Base-by-base conservation (phyloP, 2,329 filamentous ascomycete species). In the Periconia sp. region DNA sequence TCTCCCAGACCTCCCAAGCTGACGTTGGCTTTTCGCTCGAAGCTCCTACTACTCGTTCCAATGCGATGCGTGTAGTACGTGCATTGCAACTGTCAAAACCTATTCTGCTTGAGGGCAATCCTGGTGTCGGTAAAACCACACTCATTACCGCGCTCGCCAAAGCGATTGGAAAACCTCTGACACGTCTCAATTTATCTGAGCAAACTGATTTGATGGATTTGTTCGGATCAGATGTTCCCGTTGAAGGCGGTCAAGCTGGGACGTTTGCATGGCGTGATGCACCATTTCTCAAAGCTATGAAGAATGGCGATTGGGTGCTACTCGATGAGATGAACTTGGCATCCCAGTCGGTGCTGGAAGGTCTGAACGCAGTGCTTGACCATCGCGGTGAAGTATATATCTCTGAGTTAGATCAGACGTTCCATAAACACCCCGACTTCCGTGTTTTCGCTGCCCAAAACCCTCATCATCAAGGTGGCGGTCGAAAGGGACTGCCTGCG, bases 251-350 rank as follows among this genome's bases (percentile, higher is more conserved):
- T 1, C 86, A 90, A 65, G 89, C 92, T 8, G 94, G 94, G 1
- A 89, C 90, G 55, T 99, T 99, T 68, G 88, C 90, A 1, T 99
- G 94, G 94, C 85, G 92, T 62, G 93, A 99, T 71, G 94, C 93
- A 0, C 92, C 94, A 1, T 97, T 99, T 70, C 79, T 99, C 18
- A 90, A 91, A 69, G 94, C 94, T 0, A 97, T 99, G 93, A 94
- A 97, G 70, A 89, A 85, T 53, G 94, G 94, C 27, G 90, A 96
- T 63, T 99, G 94, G 94, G 94, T 99, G 11, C 79, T 99, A 27
- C 82, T 99, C 0, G 94, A 99, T 68, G 94, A 99, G 78, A 99
- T 99, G 94, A 99, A 99, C 66, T 77, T 99, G 58, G 94, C 95
- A 1, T 97, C 93, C 0, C 94, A 99, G 71, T 96, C 93, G 5